Base-by-base conservation (phyloP, 495 filamentous ascomycete genomes). In the Terfezia boudieri region DNA sequence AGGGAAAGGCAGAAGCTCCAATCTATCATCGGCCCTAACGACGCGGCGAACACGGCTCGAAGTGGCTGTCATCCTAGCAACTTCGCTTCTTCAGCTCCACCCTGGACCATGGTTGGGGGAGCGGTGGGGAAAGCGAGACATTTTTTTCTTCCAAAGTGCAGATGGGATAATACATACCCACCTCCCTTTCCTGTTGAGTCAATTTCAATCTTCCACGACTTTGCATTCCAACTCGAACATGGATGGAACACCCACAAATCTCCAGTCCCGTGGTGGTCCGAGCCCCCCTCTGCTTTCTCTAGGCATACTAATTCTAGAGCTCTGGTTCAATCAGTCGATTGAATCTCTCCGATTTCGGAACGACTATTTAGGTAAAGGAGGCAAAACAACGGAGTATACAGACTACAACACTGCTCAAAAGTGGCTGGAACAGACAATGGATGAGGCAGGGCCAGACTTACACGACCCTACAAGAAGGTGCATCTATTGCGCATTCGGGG, bases 221-320 rank as follows among this genome's bases (percentile, higher is more conserved):
- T 32, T 32, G 26, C 26, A 32, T 1, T 32, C 26, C 26, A 32
- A 2, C 26, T 32, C 26, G 26, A 32, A 32, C 4, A 32, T 32
- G 7, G 26, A 32, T 32, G 26, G 26, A 32, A 32, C 7, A 5
- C 26, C 7, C 26, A 2, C 26, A 32, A 1, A 32, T 32, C 26
- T 7, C 7, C 26, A 32, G 26, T 32, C 26, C 26, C 26, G 26
- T 32, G 26, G 26, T 32, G 26, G 26, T 4, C 26, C 26, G 1
- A 51, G 22, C 41, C 16, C 32, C 4, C 49, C 58, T 17, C 53
- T 66, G 0, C 54, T 55, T 26, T 52, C 51, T 9, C 59, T 68
- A 1, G 65, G 64, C 20, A 68, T 71, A 23, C 43, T 66, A n/a
- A 61, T 71, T 16, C 58, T 71, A 0, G 66, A 71, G 52, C 64